These are phyloP conservation scores for Afroboletus lepidellus DNA, from an alignment of 1,284 basidiomycete genomes.

Conservation along the genomic window DNA sequence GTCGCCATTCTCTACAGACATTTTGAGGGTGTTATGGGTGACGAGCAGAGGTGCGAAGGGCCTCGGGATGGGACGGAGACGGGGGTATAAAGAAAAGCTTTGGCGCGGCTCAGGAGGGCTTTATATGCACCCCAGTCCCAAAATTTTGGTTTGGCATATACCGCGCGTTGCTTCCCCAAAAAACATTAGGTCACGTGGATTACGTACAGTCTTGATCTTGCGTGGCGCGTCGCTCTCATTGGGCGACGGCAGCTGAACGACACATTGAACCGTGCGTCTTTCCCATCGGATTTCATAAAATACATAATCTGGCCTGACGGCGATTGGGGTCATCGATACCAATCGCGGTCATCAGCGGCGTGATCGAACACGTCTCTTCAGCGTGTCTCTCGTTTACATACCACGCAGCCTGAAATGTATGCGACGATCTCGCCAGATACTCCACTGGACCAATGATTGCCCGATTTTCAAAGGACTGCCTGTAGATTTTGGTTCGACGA, in stretches of 20 bases:
- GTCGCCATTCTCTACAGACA: constrained; percentile 33
- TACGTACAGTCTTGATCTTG: constrained; percentile 22
- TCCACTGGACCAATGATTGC: not conserved
- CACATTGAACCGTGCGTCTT: not conserved
- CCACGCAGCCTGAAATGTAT: constrained; percentile 1
- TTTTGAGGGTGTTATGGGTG: constrained; percentile 15
- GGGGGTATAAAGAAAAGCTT: constrained; percentile 9
- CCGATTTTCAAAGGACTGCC: too few relatives aligned
- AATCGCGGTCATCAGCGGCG: constrained; percentile 27
- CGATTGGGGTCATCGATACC: constrained; percentile 28
- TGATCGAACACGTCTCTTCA: constrained; percentile 17
- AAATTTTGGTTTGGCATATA: constrained; percentile 29
- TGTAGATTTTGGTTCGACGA: too few relatives aligned
- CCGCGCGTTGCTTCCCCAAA: constrained; percentile 26
- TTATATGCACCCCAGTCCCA: constrained; percentile 36
- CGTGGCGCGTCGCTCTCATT: not conserved
- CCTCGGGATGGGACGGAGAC: constrained; percentile 4
- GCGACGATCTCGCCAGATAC: constrained; percentile 9
- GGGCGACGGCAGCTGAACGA: constrained; percentile 1
- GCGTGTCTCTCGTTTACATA: constrained; percentile 1
- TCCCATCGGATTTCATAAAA: constrained; percentile 9
- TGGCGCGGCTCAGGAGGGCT: constrained; percentile 10
- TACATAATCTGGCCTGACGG: constrained; percentile 11
- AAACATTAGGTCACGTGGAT: constrained; percentile 31
- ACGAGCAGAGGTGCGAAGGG: not conserved